Evolutionary conservation across 169 alveolate genomes (phyloP).

Genomic region (Plasmodium coatneyi): DNA sequence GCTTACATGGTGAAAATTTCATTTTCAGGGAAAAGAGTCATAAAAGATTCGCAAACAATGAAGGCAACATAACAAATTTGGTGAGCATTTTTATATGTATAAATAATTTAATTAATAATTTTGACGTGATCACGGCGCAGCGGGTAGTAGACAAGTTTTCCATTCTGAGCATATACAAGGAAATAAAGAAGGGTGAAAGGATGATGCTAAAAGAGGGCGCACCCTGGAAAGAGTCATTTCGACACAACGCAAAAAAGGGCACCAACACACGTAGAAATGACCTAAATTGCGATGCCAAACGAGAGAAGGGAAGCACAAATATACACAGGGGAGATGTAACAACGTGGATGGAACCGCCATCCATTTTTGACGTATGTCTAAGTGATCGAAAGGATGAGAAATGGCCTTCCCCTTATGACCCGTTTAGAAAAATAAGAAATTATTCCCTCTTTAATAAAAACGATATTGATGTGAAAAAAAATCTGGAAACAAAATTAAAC

Average conservation of each 20-base stretch:
- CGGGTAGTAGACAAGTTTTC: slow-evolving; percentile 5
- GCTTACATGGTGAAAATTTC: background rate
- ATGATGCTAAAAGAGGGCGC: background rate
- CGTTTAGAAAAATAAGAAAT: slow-evolving; percentile 18
- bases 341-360: background rate
- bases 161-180: slow-evolving; percentile 12
- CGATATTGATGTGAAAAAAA: slow-evolving; percentile 23
- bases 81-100: slow-evolving; percentile 60
- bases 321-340: background rate
- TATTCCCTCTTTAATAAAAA: background rate
- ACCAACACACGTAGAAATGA: background rate
- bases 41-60: background rate
- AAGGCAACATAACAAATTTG: background rate
- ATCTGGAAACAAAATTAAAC: slow-evolving; percentile 40
- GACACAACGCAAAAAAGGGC: background rate
- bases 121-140: slow-evolving; percentile 24
- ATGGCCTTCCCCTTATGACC: background rate
- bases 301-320: background rate
- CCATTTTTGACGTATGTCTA: slow-evolving; percentile 11
- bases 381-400: background rate
- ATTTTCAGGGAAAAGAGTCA: slow-evolving; percentile 18
- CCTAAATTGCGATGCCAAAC: background rate
- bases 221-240: background rate
- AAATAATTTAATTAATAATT: slow-evolving; percentile 59
- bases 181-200: slow-evolving; percentile 9